Evolutionary conservation across 2,329 filamentous ascomycete species (phyloP).

Genomic region (Esteya vermicola): DNA sequence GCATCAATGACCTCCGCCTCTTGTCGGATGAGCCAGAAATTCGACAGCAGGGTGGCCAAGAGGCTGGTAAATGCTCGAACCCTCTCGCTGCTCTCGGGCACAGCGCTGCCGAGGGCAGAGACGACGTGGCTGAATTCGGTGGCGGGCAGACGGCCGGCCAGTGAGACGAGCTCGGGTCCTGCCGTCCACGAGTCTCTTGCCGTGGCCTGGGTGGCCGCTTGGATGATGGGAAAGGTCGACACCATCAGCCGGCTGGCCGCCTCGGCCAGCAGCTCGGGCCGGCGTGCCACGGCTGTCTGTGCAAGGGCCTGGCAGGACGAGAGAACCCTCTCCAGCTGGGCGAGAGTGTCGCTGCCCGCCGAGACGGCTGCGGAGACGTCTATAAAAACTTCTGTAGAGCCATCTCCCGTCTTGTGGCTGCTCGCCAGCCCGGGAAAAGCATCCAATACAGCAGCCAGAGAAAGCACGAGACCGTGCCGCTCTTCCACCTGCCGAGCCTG

Average conservation of each 20-base stretch:
- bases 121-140: neutral
- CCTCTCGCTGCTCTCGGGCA: too few relatives aligned
- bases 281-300: slow-evolving; percentile 35
- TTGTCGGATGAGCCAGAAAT: slow-evolving; percentile 30
- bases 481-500: slow-evolving; percentile 50
- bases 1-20: slow-evolving; percentile 35
- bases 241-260: slow-evolving; percentile 44
- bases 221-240: slow-evolving; percentile 32
- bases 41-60: slow-evolving; percentile 2
- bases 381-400: too few relatives aligned
- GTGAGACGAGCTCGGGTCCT: slow-evolving; percentile 13
- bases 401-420: neutral
- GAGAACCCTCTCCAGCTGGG: slow-evolving; percentile 21
- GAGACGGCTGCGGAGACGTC: neutral
- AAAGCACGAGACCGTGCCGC: slow-evolving; percentile 51
- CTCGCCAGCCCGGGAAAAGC: slow-evolving; percentile 21
- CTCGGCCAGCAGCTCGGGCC: slow-evolving; percentile 51
- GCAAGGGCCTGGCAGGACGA: slow-evolving; percentile 22
- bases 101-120: too few relatives aligned
- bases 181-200: slow-evolving; percentile 13
- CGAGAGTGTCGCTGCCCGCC: neutral
- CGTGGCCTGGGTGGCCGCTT: slow-evolving; percentile 15
- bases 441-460: slow-evolving; percentile 44
- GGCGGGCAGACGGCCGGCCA: neutral
- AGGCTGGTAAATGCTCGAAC: neutral